These are phyloP conservation scores for Aquilaria agallochum DNA, from an alignment of 441 rosid species.

Conservation along the genomic window DNA sequence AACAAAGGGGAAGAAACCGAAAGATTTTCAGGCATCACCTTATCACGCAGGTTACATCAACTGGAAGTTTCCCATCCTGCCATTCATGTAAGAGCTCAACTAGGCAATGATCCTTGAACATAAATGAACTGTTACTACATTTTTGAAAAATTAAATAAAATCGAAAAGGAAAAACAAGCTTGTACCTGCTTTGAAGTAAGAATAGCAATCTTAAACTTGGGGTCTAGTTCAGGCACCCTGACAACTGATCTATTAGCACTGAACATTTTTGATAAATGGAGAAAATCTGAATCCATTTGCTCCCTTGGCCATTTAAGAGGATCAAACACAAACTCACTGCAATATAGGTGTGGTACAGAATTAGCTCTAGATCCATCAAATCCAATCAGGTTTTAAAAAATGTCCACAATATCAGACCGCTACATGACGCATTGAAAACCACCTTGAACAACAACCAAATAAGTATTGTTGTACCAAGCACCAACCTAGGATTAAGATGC, in stretches of 20 bases:
- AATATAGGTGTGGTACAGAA: slow-evolving; percentile 12
- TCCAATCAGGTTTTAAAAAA: no score
- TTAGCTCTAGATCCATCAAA: not conserved
- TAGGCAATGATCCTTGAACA: slow-evolving; percentile 81
- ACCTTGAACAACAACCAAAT: not conserved
- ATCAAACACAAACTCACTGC: slow-evolving; percentile 88
- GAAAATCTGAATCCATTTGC: slow-evolving; percentile 73
- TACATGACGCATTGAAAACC: no score
- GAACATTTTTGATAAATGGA: slow-evolving; percentile 45
- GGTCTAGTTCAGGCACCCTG: slow-evolving; percentile 78
- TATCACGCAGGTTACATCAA: slow-evolving; percentile 82
- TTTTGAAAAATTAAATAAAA: not conserved
- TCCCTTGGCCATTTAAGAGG: slow-evolving; percentile 75
- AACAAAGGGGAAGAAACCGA: not conserved
- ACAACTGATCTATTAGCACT: slow-evolving; percentile 64
- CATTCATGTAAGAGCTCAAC: slow-evolving; percentile 82
- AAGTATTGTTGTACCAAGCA: no score
- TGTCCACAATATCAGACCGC: no score
- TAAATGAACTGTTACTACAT: slow-evolving; percentile 12
- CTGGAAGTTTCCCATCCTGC: slow-evolving; percentile 92
- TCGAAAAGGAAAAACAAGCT: slow-evolving; percentile 3
- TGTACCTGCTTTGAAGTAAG: slow-evolving; percentile 77
- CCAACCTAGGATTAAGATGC: no score
- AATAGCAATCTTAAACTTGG: slow-evolving; percentile 82
- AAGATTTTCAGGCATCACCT: slow-evolving; percentile 38